A percentile compares a stretch with the other conserved stretches of the same genome.
Evolutionary conservation across 163 green algal species (phyloP).

Genomic region (Scenedesmus sp.): DNA sequence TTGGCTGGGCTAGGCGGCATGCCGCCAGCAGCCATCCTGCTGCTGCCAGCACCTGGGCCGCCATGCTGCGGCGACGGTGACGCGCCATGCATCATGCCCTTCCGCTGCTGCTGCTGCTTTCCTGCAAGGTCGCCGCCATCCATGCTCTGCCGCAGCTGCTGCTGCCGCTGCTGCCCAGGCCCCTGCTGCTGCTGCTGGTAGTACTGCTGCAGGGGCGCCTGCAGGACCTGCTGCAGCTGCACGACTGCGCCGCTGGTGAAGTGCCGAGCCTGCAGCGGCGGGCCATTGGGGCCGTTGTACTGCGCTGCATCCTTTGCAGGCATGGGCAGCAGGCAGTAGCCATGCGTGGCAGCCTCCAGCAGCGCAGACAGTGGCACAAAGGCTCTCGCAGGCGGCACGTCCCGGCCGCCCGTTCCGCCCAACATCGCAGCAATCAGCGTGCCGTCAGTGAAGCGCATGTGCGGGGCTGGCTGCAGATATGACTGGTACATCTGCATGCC

Average conservation of each 20-base stretch:
- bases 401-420: not conserved
- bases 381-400: not conserved
- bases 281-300: not conserved
- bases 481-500: slow-evolving; percentile 41
- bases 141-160: not conserved
- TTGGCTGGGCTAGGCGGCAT: not conserved
- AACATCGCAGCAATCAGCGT: slow-evolving; percentile 23
- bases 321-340: slow-evolving; percentile 32
- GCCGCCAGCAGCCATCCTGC: not conserved
- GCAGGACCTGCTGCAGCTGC: slow-evolving; percentile 43
- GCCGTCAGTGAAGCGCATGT: not conserved
- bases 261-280: not conserved
- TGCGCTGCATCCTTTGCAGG: not conserved
- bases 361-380: slow-evolving; percentile 40
- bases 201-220: not conserved
- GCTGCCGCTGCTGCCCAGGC: not conserved
- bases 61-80: not conserved
- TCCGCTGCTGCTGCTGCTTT: slow-evolving; percentile 41
- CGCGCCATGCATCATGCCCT: not conserved
- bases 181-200: slow-evolving; percentile 37
- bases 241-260: not conserved
- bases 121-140: not conserved
- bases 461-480: slow-evolving; percentile 10
- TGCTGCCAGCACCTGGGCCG: not conserved
- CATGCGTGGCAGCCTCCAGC: slow-evolving; percentile 28